Evolutionary conservation across 768 basidiomycete genomes (phyloP), one percentile per base, ranked within the genome.

Genomic region (Leccinum variicolor): DNA sequence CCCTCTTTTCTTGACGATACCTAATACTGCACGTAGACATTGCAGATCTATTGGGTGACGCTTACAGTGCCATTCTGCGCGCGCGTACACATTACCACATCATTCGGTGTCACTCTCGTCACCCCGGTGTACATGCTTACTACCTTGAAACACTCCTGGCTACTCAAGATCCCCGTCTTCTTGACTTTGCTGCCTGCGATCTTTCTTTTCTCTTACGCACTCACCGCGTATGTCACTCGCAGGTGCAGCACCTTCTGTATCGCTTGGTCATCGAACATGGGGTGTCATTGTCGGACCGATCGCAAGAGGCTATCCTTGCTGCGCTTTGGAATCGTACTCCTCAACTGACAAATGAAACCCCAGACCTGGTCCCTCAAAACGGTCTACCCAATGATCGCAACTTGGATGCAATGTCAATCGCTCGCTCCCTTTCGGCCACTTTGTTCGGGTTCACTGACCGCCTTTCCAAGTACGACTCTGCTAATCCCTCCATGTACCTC

Each of bases 51-150:
- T 56, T 56, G 50, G 41, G 29, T n/a, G 43, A 57, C 14, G 45
- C 55, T 55, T 53, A 56, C 41, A 52, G 45, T 17, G 52, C 58
- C 33, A 50, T 76, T 45, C 55, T 67, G 21, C 67, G 72, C 52
- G 80, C 81, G 11, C 75, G 73, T 6, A 55, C 50, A 1, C 76
- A 79, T 46, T 84, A 83, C 58, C 63, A 65, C 6, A 67, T 66
- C 26, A 75, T 83, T 47, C 70, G 76, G 53, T 65, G 67, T 39
- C 68, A 73, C 23, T 70, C 74, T n/a, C 57, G 64, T 26, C 71
- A 74, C 39, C 72, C 77, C 8, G 76, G 78, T 31, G 67, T 81
- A 25, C 83, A 85, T 49, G 55, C 79, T 3, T 72, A 78, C 11
- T 85, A 79, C 65, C 69, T 84, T 8, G 66, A 74, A 23, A 67